Percentiles rank a stretch among this genome's conserved stretches.
Conservation (phyloP, 2,329 filamentous ascomycete species). For the Trichoderma breve region DNA sequence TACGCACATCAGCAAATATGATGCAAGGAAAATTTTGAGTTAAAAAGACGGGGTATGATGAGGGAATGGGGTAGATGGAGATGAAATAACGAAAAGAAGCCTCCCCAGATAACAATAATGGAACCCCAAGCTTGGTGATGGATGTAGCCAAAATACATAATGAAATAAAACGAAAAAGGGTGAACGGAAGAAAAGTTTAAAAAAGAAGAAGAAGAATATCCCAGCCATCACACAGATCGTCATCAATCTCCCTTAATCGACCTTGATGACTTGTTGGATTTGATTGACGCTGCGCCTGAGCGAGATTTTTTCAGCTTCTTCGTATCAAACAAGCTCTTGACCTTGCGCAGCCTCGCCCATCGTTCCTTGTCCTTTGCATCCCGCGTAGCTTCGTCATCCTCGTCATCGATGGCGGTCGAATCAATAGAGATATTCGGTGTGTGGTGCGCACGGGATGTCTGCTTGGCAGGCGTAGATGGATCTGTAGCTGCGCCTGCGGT, state of each 20-base stretch:
- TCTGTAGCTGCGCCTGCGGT: constrained; percentile 23
- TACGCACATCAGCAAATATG: background rate
- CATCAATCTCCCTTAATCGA: constrained; percentile 14
- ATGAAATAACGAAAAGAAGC: background rate
- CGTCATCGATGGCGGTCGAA: constrained; percentile 21
- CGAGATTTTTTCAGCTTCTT: constrained; percentile 54
- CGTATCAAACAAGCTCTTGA: constrained; percentile 69
- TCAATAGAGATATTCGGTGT: constrained; percentile 18
- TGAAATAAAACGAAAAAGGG: background rate
- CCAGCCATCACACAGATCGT: background rate
- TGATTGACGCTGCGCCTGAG: constrained; percentile 37
- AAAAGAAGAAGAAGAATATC: background rate
- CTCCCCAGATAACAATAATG: background rate
- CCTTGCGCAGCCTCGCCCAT: constrained; percentile 67
- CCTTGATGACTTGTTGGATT: constrained; percentile 6
- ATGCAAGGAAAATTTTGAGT: background rate
- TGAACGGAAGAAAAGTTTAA: background rate
- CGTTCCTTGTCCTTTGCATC: constrained; percentile 67
- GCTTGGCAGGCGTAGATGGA: constrained; percentile 21
- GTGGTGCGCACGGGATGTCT: constrained; percentile 7
- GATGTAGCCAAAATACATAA: background rate
- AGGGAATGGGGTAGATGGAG: background rate
- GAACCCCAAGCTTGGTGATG: background rate
- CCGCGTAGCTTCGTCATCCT: constrained; percentile 45
- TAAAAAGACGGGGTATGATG: background rate